Evolutionary conservation across 1,284 basidiomycete species (phyloP), one percentile per base, ranked within the genome.

Genomic region (Tylopilus sp.): DNA sequence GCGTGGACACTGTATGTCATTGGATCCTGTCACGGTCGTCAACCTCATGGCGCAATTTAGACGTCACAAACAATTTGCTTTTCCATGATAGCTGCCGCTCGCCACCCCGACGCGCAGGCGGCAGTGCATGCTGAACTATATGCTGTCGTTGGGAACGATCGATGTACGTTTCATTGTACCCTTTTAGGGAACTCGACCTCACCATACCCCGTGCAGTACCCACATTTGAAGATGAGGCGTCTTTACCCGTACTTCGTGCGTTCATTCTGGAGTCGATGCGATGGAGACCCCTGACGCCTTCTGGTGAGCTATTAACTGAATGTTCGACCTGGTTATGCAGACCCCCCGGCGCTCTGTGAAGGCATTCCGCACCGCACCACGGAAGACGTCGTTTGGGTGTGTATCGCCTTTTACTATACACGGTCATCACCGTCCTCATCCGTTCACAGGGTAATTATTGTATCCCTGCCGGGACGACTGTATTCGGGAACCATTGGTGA

Each of bases 401-500:
- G n/a, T n/a, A n/a, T n/a, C n/a, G n/a, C n/a, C n/a, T n/a, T n/a
- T n/a, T n/a, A n/a, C n/a, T n/a, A n/a, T n/a, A n/a, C n/a, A n/a
- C n/a, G n/a, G n/a, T n/a, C n/a, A n/a, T n/a, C n/a, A n/a, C n/a
- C n/a, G n/a, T n/a, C n/a, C n/a, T n/a, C n/a, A n/a, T n/a, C n/a
- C n/a, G n/a, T n/a, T n/a, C n/a, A n/a, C n/a, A n/a, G n/a, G n/a
- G 9, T 42, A n/a, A 56, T 10, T 45, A 56, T 8, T 37, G 57
- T 28, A 56, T 57, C n/a, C 54, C 55, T 7, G 15, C 44, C 29
- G 40, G 56, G 7, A 22, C 43, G 8, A 58, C 50, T 5, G 52
- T 54, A n/a, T 7, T 54, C 5, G 56, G 55, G 8, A 57, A 45
- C 22, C 56, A 39, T 10, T 54, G 50, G 56, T 37, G 42, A 37